Conservation (phyloP, 2,329 filamentous ascomycete species). For the Colletotrichum tofieldiae region DNA sequence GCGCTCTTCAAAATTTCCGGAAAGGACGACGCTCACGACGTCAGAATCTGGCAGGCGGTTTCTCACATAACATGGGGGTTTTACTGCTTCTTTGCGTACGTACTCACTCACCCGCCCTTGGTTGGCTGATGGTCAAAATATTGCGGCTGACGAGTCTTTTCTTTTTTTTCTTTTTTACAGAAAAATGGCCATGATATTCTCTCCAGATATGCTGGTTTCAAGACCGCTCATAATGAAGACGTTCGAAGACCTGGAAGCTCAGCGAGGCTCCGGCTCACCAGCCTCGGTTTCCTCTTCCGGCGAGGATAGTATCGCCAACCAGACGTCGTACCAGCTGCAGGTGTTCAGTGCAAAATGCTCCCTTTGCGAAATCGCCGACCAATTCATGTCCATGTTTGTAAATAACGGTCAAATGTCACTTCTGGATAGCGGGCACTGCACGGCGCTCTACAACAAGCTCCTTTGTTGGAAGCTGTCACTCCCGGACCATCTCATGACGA, state of each 20-base stretch:
- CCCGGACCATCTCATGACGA: conserved; percentile 1
- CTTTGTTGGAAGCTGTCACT: conserved; percentile 28
- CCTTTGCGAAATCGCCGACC: conserved; percentile 28
- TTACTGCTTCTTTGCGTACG: conserved; percentile 46
- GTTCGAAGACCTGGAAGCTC: neutral
- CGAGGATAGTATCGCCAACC: neutral
- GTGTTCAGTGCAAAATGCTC: conserved; percentile 24
- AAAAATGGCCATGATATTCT: conserved; percentile 1
- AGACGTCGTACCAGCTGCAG: neutral
- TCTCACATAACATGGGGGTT: conserved; percentile 46
- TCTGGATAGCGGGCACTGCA: conserved; percentile 2
- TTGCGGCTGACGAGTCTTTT: neutral
- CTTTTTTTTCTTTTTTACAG: neutral
- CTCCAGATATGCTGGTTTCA: neutral
- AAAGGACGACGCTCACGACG: neutral
- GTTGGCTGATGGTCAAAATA: neutral
- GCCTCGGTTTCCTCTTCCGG: neutral
- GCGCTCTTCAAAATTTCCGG: neutral
- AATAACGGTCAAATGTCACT: neutral
- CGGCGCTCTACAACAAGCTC: conserved; percentile 27
- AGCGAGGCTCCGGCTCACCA: neutral
- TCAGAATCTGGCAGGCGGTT: conserved; percentile 32
- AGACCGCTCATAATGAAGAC: conserved; percentile 28
- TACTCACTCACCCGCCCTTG: neutral
- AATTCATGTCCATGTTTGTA: neutral